Percentiles rank a stretch among this genome's conserved stretches.
phyloP scores from a whole-genome alignment of 805 yeast species.

The Starmerella gropengiesseri region DNA sequence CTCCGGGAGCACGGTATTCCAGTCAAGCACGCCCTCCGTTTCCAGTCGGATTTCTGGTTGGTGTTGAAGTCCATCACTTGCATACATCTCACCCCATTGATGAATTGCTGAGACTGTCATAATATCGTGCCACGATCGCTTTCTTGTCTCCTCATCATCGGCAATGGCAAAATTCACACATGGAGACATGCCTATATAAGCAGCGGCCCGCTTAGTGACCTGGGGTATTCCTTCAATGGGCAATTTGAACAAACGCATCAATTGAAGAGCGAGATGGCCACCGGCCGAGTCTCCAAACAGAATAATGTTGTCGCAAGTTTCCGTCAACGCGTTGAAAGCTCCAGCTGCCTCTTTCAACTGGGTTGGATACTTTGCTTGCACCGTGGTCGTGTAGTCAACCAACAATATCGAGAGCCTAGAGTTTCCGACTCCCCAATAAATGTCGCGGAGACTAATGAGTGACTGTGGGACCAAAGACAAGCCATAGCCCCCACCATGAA shows the following conservation, averaged over 20 bases:
- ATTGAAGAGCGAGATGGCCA: constrained; percentile 20
- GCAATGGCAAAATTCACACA: too few species aligned
- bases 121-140: too few species aligned
- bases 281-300: constrained; percentile 29
- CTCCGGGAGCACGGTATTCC: not conserved
- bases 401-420: constrained; percentile 20
- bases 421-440: constrained; percentile 3
- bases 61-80: not conserved
- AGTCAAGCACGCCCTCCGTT: not conserved
- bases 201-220: not conserved
- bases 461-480: constrained; percentile 1
- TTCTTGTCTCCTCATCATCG: too few species aligned
- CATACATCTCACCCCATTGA: too few species aligned
- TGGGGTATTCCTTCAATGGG: not conserved
- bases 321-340: constrained; percentile 18
- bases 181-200: not conserved
- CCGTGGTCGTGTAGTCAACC: constrained; percentile 24
- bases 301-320: constrained; percentile 20
- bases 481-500: constrained; percentile 22
- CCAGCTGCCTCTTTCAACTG: constrained; percentile 22
- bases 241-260: not conserved
- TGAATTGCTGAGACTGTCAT: too few species aligned
- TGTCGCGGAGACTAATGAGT: not conserved
- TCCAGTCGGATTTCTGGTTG: not conserved
- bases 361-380: constrained; percentile 19